phyloP scores from a whole-genome alignment of 208 protist genomes.

The Trichomonas vaginalis region DNA sequence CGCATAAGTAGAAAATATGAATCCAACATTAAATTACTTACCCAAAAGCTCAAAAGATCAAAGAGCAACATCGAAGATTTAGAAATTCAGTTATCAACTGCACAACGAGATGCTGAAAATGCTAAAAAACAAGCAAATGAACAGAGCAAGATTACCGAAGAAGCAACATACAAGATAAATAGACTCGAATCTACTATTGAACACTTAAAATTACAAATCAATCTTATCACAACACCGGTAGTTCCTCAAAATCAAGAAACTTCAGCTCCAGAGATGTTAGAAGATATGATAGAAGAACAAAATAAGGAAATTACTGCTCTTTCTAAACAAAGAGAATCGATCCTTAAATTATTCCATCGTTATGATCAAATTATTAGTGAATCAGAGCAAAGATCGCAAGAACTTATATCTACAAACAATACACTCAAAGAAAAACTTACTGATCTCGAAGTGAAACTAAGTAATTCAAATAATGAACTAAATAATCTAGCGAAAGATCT shows the following conservation, averaged over 20 bases:
- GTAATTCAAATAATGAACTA: not conserved
- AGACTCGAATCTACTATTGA: not conserved
- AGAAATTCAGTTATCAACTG: not conserved
- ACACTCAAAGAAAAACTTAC: not conserved
- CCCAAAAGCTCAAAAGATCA: not conserved
- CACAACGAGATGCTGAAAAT: not conserved
- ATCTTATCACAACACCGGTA: not conserved
- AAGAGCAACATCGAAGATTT: not conserved
- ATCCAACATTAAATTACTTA: not conserved
- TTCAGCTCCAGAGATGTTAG: not conserved
- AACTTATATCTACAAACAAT: not conserved
- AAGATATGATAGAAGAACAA: not conserved
- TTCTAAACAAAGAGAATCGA: not conserved
- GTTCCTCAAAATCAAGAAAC: not conserved
- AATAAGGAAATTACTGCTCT: not conserved
- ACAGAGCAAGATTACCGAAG: not conserved
- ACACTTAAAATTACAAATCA: not conserved
- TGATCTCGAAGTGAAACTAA: not conserved
- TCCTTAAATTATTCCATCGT: not conserved
- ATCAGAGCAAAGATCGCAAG: not conserved
- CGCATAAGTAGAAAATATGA: not conserved
- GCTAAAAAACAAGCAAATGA: not conserved
- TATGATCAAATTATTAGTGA: not conserved
- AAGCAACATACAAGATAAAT: not conserved
- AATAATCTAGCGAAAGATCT: not conserved